Percentiles rank a stretch among this genome's conserved stretches.
Conservation (phyloP, 225 moss, liverwort and hornwort genomes). For the Physcomitrellopsis africana region DNA sequence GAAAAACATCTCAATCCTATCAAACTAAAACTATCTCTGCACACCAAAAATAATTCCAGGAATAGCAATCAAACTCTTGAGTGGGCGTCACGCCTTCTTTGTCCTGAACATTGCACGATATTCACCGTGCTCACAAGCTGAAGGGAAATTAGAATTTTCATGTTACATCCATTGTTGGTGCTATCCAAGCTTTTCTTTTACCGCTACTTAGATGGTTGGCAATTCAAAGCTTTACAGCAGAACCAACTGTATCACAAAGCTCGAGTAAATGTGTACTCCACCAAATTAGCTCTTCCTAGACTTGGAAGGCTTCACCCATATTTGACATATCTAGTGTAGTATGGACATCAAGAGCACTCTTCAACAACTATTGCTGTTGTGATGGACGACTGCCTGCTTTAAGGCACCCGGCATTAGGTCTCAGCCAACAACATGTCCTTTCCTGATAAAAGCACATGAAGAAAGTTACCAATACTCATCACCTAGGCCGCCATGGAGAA, state of each 20-base stretch:
- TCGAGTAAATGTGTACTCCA: neutral
- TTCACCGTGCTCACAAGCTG: slow-evolving; percentile 30
- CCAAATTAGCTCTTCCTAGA: slow-evolving; percentile 25
- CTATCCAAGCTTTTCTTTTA: slow-evolving; percentile 28
- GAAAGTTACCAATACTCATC: slow-evolving; percentile 60
- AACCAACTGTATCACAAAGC: slow-evolving; percentile 43
- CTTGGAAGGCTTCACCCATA: slow-evolving; percentile 1
- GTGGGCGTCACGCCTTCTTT: neutral
- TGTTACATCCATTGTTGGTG: slow-evolving; percentile 46
- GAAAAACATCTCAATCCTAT: too few species aligned
- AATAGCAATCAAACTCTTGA: too few species aligned
- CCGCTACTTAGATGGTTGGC: slow-evolving; percentile 25
- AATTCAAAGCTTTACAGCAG: slow-evolving; percentile 37
- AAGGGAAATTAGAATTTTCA: slow-evolving; percentile 40
- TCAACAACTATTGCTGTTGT: slow-evolving; percentile 5
- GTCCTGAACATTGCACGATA: slow-evolving; percentile 28
- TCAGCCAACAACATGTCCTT: slow-evolving; percentile 4
- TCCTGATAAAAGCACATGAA: neutral
- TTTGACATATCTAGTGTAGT: slow-evolving; percentile 20
- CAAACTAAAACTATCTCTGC: too few species aligned
- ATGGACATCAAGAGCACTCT: slow-evolving; percentile 16
- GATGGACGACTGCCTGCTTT: slow-evolving; percentile 20
- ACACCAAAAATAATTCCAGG: too few species aligned
- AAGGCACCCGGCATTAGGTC: slow-evolving; percentile 16
- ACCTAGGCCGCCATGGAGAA: slow-evolving; percentile 68